A percentile compares a stretch with the other conserved stretches of the same genome.
phyloP scores from a whole-genome alignment of 768 basidiomycete genomes.

The Rhizopogon vesiculosus region DNA sequence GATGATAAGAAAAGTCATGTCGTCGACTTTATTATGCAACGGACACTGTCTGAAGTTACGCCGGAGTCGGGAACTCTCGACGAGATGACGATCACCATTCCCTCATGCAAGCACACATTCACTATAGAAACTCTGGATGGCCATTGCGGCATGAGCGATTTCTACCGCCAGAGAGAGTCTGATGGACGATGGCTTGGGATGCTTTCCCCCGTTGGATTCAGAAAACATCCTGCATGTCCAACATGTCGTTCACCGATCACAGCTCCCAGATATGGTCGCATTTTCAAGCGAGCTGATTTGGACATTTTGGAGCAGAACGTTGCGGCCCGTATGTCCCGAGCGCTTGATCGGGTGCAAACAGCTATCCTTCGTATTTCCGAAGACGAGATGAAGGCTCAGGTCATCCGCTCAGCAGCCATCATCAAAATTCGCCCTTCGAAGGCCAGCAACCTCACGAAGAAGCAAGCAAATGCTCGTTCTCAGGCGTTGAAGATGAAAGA shows the following conservation, averaged over 20 bases:
- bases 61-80: constrained; percentile 36
- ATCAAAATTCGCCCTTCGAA: constrained; percentile 15
- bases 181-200: constrained; percentile 42
- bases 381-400: constrained; percentile 12
- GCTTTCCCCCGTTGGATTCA: constrained; percentile 34
- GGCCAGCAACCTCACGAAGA: background rate
- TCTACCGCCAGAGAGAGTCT: constrained; percentile 35
- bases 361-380: constrained; percentile 27
- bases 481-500: constrained; percentile 11
- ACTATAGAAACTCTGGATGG: constrained; percentile 73
- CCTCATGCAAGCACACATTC: constrained; percentile 58
- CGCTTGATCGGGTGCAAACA: constrained; percentile 29
- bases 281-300: constrained; percentile 56
- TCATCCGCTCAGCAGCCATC: constrained; percentile 1
- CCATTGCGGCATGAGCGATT: constrained; percentile 42
- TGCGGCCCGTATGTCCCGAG: constrained; percentile 43
- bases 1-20: constrained; percentile 32
- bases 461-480: constrained; percentile 9
- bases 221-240: constrained; percentile 50
- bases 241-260: constrained; percentile 56
- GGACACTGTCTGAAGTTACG: too few species aligned
- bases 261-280: constrained; percentile 54
- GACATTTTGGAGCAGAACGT: constrained; percentile 66
- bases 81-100: constrained; percentile 56
- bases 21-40: too few species aligned